phyloP scores from a whole-genome alignment of 2,329 filamentous ascomycete genomes.

The Gyromitra esculenta region DNA sequence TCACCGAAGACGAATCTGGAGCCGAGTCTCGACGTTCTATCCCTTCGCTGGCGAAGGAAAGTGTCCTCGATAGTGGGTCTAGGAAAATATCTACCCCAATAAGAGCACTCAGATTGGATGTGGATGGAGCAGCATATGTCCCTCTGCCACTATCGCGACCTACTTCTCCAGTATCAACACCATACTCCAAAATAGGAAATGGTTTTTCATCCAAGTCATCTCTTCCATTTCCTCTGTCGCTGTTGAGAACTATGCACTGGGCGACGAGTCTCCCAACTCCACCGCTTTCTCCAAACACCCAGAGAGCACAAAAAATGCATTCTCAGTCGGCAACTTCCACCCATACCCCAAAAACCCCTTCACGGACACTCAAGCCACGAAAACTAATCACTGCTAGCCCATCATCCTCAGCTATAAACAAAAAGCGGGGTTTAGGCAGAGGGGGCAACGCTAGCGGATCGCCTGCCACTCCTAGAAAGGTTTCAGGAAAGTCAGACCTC shows the following conservation, averaged over 20 bases:
- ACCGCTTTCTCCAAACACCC: slow-evolving; percentile 39
- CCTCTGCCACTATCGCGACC: slow-evolving; percentile 39
- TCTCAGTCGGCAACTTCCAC: slow-evolving; percentile 6
- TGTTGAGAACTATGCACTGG: slow-evolving; percentile 45
- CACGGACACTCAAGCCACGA: slow-evolving; percentile 24
- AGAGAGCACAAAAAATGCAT: slow-evolving; percentile 20
- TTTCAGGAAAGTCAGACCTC: slow-evolving; percentile 14
- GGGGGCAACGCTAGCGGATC: slow-evolving; percentile 1
- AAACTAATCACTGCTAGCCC: slow-evolving; percentile 4
- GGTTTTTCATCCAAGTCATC: slow-evolving; percentile 29
- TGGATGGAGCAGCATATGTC: slow-evolving; percentile 38
- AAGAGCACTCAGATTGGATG: slow-evolving; percentile 23
- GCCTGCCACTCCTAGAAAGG: neutral
- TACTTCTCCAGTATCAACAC: slow-evolving; percentile 32
- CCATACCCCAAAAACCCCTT: slow-evolving; percentile 4
- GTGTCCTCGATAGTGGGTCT: neutral
- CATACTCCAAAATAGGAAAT: slow-evolving; percentile 22
- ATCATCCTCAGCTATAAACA: slow-evolving; percentile 17
- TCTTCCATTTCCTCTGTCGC: slow-evolving; percentile 38
- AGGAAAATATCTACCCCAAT: slow-evolving; percentile 14
- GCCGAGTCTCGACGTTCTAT: slow-evolving; percentile 23
- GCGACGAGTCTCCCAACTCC: slow-evolving; percentile 44
- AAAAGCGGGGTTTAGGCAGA: slow-evolving; percentile 13
- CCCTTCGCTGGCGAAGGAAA: slow-evolving; percentile 26
- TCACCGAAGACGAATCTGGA: slow-evolving; percentile 31